phyloP scores from a whole-genome alignment of 2,329 filamentous ascomycete species.

The Beauveria scarabaeidicola region DNA sequence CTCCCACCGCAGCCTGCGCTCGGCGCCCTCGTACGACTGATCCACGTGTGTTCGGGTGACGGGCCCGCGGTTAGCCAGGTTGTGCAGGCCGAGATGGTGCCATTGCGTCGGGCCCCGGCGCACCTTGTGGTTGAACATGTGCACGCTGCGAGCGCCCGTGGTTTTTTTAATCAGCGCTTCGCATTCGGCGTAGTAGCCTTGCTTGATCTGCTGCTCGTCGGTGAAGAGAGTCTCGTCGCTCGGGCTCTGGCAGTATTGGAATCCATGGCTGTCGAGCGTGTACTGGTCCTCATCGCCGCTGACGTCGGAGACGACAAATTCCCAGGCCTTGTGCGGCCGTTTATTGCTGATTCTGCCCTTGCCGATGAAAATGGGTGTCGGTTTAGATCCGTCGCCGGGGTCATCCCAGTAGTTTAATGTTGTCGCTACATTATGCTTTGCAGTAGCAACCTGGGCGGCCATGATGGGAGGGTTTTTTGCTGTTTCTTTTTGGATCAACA shows the following conservation, averaged over 20 bases:
- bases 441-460: neutral
- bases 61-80: conserved; percentile 43
- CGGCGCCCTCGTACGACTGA: conserved; percentile 39
- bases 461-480: neutral
- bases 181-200: conserved; percentile 64
- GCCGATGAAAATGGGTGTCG: conserved; percentile 26
- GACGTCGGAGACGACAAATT: conserved; percentile 33
- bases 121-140: conserved; percentile 68
- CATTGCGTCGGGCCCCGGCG: conserved; percentile 45
- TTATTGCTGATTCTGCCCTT: conserved; percentile 21
- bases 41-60: conserved; percentile 39
- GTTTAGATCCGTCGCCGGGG: conserved; percentile 33
- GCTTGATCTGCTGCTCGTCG: conserved; percentile 51
- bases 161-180: conserved; percentile 54
- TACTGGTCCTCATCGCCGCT: conserved; percentile 31
- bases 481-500: neutral
- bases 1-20: conserved; percentile 26
- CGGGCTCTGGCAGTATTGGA: conserved; percentile 27
- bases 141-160: conserved; percentile 50
- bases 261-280: conserved; percentile 33
- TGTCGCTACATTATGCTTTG: conserved; percentile 24
- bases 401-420: conserved; percentile 33
- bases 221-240: conserved; percentile 26
- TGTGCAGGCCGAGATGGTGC: conserved; percentile 59
- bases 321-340: conserved; percentile 30